Evolutionary conservation across 1,284 basidiomycete genomes (phyloP).

Genomic region (Rugosomyces carneus): DNA sequence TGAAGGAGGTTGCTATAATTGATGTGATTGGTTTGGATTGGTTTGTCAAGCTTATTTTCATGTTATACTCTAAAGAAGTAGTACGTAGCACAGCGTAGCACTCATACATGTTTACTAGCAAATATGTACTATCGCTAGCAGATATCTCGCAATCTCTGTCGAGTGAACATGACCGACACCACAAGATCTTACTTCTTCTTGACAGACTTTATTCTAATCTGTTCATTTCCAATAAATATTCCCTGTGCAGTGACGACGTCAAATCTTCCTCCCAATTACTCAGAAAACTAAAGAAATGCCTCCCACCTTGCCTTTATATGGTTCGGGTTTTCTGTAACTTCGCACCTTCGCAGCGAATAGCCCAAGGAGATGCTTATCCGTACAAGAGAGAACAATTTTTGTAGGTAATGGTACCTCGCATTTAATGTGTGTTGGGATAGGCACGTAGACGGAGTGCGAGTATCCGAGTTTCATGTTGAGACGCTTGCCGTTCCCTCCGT

Average conservation of each 20-base stretch:
- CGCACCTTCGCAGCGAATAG: conserved; percentile 87
- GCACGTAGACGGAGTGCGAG: conserved; percentile 81
- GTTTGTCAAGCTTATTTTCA: neutral
- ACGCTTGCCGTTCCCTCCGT: conserved; percentile 55
- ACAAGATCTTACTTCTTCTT: conserved; percentile 99
- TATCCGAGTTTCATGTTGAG: conserved; percentile 90
- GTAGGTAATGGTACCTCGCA: conserved; percentile 67
- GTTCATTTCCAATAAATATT: conserved; percentile 87
- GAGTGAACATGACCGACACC: too few relatives aligned
- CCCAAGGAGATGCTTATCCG: conserved; percentile 76
- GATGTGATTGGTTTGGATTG: neutral
- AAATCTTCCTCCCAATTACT: conserved; percentile 5
- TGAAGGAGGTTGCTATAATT: neutral
- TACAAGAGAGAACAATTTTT: conserved; percentile 63
- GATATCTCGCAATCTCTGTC: too few relatives aligned
- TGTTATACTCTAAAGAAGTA: too few relatives aligned
- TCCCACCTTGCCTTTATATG: conserved; percentile 94
- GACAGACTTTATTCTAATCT: conserved; percentile 83
- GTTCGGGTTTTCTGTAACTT: conserved; percentile 85
- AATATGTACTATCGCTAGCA: too few relatives aligned
- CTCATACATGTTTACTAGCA: too few relatives aligned
- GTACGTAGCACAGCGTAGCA: too few relatives aligned
- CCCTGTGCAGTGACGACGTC: conserved; percentile 46
- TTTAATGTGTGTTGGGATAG: conserved; percentile 77
- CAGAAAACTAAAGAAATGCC: conserved; percentile 4